phyloP scores from a whole-genome alignment of 23 red algal species.

The Chondrus crispus region DNA sequence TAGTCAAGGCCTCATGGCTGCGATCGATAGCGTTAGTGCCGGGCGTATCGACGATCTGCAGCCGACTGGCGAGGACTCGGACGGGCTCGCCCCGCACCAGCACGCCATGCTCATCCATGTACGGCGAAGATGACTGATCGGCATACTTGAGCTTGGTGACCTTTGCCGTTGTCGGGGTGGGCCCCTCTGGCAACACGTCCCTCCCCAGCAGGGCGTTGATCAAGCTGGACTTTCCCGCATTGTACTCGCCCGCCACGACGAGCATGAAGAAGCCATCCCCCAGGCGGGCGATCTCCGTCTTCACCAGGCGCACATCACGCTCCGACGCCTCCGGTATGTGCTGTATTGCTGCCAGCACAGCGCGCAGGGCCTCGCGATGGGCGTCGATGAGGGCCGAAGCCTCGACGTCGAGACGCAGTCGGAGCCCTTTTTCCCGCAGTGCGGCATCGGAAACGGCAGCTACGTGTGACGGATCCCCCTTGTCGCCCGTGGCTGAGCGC shows the following conservation, averaged over 20 bases:
- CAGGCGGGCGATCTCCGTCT: not conserved
- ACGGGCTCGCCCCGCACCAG: not conserved
- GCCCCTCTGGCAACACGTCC: constrained; percentile 10
- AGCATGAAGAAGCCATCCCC: constrained; percentile 51
- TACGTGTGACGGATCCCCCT: too few relatives aligned
- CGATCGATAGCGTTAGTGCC: constrained; percentile 60
- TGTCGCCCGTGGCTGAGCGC: too few relatives aligned
- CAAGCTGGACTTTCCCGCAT: constrained; percentile 36
- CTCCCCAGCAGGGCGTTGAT: constrained; percentile 46
- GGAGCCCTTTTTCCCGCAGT: not conserved
- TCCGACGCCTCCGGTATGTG: not conserved
- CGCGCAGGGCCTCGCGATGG: not conserved
- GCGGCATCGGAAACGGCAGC: too few relatives aligned
- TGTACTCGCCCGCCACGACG: constrained; percentile 56
- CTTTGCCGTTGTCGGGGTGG: constrained; percentile 42
- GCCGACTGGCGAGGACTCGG: not conserved
- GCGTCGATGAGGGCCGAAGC: not conserved
- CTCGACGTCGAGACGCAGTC: not conserved
- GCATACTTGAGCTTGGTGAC: constrained; percentile 28
- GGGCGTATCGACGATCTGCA: constrained; percentile 48
- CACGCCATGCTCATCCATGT: not conserved
- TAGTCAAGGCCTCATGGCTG: constrained; percentile 37
- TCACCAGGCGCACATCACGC: not conserved
- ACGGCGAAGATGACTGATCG: not conserved
- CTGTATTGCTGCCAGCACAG: not conserved